These are phyloP conservation scores for Suillus tomentosus DNA, from an alignment of 768 basidiomycete species.

Conservation along the genomic window DNA sequence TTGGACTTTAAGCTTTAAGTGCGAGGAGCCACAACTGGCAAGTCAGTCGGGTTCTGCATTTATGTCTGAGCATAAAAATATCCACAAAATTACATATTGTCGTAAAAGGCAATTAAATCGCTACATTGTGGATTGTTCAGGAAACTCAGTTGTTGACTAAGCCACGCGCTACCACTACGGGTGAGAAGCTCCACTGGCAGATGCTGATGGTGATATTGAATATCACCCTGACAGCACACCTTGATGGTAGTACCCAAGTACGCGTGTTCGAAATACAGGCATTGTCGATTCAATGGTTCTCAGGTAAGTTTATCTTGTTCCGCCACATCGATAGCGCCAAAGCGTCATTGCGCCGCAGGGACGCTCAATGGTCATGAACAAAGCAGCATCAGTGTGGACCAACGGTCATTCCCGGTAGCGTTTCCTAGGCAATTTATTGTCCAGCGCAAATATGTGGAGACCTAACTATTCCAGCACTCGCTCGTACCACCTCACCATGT, in stretches of 20 bases:
- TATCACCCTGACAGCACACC: too few relatives aligned
- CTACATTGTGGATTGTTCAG: too few relatives aligned
- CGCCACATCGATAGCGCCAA: background rate
- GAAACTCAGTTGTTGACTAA: too few relatives aligned
- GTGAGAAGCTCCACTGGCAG: too few relatives aligned
- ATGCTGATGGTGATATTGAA: too few relatives aligned
- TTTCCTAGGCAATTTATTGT: background rate
- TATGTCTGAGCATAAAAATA: background rate
- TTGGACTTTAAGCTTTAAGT: background rate
- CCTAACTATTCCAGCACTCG: background rate
- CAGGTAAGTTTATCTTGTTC: background rate
- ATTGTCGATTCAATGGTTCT: too few relatives aligned
- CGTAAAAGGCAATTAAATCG: background rate
- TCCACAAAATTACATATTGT: background rate
- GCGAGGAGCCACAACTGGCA: background rate
- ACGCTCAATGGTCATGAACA: background rate
- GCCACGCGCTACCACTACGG: too few relatives aligned
- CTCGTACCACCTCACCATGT: background rate
- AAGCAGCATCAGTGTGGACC: background rate
- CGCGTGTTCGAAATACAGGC: background rate
- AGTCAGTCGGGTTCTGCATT: slow-evolving; percentile 6
- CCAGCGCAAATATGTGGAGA: background rate
- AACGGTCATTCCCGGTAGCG: background rate
- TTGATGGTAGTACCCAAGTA: background rate
- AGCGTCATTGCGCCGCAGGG: background rate